phyloP scores from a whole-genome alignment of 1,284 basidiomycete species.

The Leccinum huronense region DNA sequence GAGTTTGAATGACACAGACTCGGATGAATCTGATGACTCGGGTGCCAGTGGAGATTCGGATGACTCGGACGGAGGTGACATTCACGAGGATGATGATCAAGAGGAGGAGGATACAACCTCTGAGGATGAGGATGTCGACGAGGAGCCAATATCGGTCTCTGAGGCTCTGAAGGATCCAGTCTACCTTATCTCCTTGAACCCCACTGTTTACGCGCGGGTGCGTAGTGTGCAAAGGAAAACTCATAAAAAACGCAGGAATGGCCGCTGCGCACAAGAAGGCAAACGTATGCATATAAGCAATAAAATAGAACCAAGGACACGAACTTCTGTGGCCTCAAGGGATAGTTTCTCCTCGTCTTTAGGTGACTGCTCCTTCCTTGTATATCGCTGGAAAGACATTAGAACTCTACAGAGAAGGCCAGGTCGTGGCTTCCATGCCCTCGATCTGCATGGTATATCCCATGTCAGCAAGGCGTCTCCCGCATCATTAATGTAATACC shows the following conservation, averaged over 20 bases:
- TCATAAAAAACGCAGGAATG: slow-evolving; percentile 66
- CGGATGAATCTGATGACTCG: slow-evolving; percentile 51
- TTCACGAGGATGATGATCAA: slow-evolving; percentile 28
- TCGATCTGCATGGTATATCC: background rate
- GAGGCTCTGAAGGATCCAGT: slow-evolving; percentile 65
- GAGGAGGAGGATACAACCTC: slow-evolving; percentile 32
- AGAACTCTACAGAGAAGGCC: background rate
- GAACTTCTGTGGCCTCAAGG: too few relatives aligned
- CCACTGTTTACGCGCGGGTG: slow-evolving; percentile 53
- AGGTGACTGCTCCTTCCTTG: background rate
- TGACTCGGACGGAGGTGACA: slow-evolving; percentile 28
- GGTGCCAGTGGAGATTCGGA: slow-evolving; percentile 18
- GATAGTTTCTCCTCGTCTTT: too few relatives aligned
- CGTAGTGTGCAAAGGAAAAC: slow-evolving; percentile 72
- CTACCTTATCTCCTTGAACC: slow-evolving; percentile 55
- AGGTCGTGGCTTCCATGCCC: background rate
- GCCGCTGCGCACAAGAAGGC: slow-evolving; percentile 61
- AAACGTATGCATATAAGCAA: slow-evolving; percentile 50
- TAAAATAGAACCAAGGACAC: too few relatives aligned
- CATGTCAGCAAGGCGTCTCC: background rate
- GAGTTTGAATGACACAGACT: slow-evolving; percentile 74
- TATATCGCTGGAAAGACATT: background rate
- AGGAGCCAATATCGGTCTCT: slow-evolving; percentile 51
- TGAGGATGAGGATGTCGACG: slow-evolving; percentile 31
- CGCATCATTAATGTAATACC: background rate